Evolutionary conservation across 495 filamentous ascomycete species (phyloP).

Genomic region (Neurospora sublineolata): DNA sequence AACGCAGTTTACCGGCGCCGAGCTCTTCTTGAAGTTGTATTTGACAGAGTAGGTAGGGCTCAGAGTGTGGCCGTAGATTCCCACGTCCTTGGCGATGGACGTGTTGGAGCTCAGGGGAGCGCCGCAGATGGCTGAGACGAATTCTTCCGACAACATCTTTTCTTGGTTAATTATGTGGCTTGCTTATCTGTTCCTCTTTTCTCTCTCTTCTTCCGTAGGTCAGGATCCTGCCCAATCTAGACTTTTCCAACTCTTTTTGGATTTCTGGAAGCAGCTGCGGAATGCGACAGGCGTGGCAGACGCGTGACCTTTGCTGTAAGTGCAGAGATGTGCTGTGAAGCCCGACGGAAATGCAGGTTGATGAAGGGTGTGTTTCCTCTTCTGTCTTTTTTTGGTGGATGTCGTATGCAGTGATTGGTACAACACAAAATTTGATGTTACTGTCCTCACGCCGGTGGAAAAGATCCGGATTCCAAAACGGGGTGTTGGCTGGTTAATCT

Average conservation of each 20-base stretch:
- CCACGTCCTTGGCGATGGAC: slow-evolving; percentile 60
- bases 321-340: background rate
- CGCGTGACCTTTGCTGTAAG: background rate
- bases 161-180: background rate
- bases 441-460: background rate
- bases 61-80: slow-evolving; percentile 74
- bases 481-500: background rate
- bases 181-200: background rate
- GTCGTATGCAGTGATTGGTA: background rate
- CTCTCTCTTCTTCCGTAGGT: background rate
- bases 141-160: slow-evolving; percentile 68
- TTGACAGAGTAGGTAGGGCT: slow-evolving; percentile 61
- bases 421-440: background rate
- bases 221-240: background rate
- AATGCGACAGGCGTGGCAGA: background rate
- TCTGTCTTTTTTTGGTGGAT: background rate
- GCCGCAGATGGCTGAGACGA: slow-evolving; percentile 62
- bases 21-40: slow-evolving; percentile 85
- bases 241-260: background rate
- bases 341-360: background rate
- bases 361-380: background rate
- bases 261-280: slow-evolving; percentile 1
- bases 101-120: slow-evolving; percentile 52
- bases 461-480: background rate
- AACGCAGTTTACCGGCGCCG: slow-evolving; percentile 62